Conservation (phyloP, 2,329 filamentous ascomycete genomes). For the Colletotrichum acutatum region DNA sequence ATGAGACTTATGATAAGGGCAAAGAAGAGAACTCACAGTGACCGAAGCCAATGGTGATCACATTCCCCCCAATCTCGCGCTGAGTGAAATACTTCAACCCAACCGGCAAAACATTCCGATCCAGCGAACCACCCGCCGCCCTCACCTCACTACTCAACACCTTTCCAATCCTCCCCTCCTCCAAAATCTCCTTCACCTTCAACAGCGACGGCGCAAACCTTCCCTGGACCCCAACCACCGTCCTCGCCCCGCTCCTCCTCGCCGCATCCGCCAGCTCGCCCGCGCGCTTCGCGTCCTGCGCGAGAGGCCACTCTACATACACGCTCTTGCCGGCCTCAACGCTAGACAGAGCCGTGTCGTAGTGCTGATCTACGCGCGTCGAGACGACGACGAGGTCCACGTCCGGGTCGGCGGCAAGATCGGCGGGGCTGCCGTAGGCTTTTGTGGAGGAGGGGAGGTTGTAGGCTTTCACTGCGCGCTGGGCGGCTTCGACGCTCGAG, state of each 20-base stretch:
- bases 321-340: constrained; percentile 63
- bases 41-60: constrained; percentile 53
- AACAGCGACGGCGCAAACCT: constrained; percentile 54
- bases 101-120: constrained; percentile 46
- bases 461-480: constrained; percentile 55
- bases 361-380: constrained; percentile 66
- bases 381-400: constrained; percentile 66
- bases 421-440: constrained; percentile 60
- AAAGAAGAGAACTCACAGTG: constrained; percentile 40
- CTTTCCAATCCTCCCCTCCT: constrained; percentile 58
- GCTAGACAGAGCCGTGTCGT: constrained; percentile 55
- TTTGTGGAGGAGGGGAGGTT: constrained; percentile 52
- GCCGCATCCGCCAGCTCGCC: constrained; percentile 49
- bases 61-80: constrained; percentile 57
- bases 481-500: constrained; percentile 56
- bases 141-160: constrained; percentile 62
- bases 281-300: constrained; percentile 53
- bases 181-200: constrained; percentile 57
- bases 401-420: constrained; percentile 59
- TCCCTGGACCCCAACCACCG: constrained; percentile 64
- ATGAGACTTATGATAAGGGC: too few species aligned
- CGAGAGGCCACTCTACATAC: constrained; percentile 70
- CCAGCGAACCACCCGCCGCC: constrained; percentile 44
- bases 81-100: constrained; percentile 60
- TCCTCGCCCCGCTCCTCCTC: constrained; percentile 33